phyloP scores from a whole-genome alignment of 1,139 yeast genomes.

The Sugiyamaella paludigena region DNA sequence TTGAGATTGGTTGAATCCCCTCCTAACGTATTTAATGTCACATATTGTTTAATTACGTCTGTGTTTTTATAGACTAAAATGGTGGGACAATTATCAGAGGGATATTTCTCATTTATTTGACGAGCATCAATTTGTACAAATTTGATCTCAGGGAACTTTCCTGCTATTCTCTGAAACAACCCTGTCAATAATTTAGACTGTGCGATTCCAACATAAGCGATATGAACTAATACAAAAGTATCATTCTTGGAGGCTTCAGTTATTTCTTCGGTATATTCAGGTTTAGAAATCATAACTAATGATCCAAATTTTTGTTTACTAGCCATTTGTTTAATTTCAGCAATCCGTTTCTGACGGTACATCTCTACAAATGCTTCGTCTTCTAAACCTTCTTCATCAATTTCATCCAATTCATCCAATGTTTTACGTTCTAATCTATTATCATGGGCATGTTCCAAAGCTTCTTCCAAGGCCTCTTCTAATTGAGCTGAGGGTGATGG shows the following conservation, averaged over 20 bases:
- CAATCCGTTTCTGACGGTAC: constrained; percentile 74
- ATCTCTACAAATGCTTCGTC: constrained; percentile 70
- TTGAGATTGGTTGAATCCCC: constrained; percentile 69
- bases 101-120: constrained; percentile 89
- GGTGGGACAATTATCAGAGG: constrained; percentile 88
- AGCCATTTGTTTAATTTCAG: constrained; percentile 62
- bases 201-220: constrained; percentile 63
- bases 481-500: constrained; percentile 85
- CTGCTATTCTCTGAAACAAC: constrained; percentile 45
- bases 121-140: constrained; percentile 86
- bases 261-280: constrained; percentile 82
- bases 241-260: constrained; percentile 66
- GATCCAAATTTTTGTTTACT: constrained; percentile 69
- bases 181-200: constrained; percentile 72
- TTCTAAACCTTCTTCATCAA: constrained; percentile 68
- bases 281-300: constrained; percentile 74
- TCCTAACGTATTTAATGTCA: constrained; percentile 77
- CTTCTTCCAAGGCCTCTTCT: constrained; percentile 85
- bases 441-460: constrained; percentile 69
- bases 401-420: constrained; percentile 73
- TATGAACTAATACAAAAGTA: constrained; percentile 68
- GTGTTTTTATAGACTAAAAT: constrained; percentile 73
- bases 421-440: constrained; percentile 72
- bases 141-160: constrained; percentile 60
- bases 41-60: constrained; percentile 71